Evolutionary conservation across 1,139 yeast genomes (phyloP).

Genomic region (Scheffersomyces titani): DNA sequence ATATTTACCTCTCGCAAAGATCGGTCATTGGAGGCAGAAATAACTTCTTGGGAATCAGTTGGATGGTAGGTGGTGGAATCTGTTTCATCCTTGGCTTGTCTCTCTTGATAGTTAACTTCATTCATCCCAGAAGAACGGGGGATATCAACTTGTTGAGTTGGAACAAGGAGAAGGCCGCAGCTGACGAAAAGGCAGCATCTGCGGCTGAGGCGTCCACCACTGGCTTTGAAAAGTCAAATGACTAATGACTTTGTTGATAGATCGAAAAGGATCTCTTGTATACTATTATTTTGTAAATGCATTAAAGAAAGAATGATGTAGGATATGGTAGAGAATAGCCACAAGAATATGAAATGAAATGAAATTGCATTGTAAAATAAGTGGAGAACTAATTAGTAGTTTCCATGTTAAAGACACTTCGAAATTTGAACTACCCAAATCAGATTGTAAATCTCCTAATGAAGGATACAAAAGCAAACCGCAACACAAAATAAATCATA

Average conservation of each 20-base stretch:
- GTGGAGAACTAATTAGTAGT: too few species aligned
- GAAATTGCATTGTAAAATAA: too few species aligned
- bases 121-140: constrained; percentile 74
- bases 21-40: constrained; percentile 92
- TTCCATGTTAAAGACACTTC: background rate
- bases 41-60: constrained; percentile 80
- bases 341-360: too few species aligned
- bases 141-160: constrained; percentile 73
- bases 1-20: constrained; percentile 76
- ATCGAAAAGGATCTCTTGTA: constrained; percentile 10
- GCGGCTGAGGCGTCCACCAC: constrained; percentile 5
- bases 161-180: constrained; percentile 49
- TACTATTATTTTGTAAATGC: background rate
- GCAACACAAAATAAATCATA: too few species aligned
- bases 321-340: background rate
- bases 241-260: constrained; percentile 10
- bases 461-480: too few species aligned
- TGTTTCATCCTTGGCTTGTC: constrained; percentile 63
- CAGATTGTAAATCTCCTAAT: too few species aligned
- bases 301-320: background rate
- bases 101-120: constrained; percentile 59
- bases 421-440: too few species aligned
- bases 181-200: constrained; percentile 16
- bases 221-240: background rate
- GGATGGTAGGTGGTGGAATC: constrained; percentile 93